Percentiles rank a stretch among this genome's conserved stretches.
Evolutionary conservation across 352 stramenopile species (phyloP).

Genomic region (Phytophthora pluvialis): DNA sequence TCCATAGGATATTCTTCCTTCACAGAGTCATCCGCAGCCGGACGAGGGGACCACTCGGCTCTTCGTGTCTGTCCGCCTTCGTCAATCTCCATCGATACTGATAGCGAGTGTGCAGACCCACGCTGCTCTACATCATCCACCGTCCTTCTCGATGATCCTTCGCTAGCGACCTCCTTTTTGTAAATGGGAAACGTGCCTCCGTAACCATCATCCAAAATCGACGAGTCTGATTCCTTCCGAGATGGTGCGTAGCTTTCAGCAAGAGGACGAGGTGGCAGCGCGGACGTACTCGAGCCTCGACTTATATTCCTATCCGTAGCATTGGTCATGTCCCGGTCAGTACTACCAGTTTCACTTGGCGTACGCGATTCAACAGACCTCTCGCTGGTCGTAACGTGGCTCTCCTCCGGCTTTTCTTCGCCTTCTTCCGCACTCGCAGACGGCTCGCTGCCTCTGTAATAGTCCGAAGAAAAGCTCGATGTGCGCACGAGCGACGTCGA

Average conservation of each 20-base stretch:
- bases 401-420: constrained; percentile 49
- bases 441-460: constrained; percentile 34
- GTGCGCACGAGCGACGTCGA: constrained; percentile 37
- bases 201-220: constrained; percentile 14
- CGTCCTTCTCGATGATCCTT: constrained; percentile 4
- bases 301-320: constrained; percentile 30
- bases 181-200: constrained; percentile 6
- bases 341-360: constrained; percentile 38
- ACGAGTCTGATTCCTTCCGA: constrained; percentile 26
- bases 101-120: constrained; percentile 3
- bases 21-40: constrained; percentile 3
- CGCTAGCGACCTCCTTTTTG: constrained; percentile 13
- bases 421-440: constrained; percentile 44
- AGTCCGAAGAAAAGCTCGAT: constrained; percentile 39
- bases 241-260: constrained; percentile 35
- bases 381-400: constrained; percentile 27
- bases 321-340: constrained; percentile 26
- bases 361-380: constrained; percentile 30
- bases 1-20: constrained; percentile 7
- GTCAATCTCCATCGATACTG: constrained; percentile 17
- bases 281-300: constrained; percentile 26
- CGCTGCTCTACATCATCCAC: constrained; percentile 4
- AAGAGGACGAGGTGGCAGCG: constrained; percentile 43
- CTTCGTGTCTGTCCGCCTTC: constrained; percentile 8
- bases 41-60: constrained; percentile 2